Conservation (phyloP, 2,329 filamentous ascomycete genomes). For the Beauveria caledonica region DNA sequence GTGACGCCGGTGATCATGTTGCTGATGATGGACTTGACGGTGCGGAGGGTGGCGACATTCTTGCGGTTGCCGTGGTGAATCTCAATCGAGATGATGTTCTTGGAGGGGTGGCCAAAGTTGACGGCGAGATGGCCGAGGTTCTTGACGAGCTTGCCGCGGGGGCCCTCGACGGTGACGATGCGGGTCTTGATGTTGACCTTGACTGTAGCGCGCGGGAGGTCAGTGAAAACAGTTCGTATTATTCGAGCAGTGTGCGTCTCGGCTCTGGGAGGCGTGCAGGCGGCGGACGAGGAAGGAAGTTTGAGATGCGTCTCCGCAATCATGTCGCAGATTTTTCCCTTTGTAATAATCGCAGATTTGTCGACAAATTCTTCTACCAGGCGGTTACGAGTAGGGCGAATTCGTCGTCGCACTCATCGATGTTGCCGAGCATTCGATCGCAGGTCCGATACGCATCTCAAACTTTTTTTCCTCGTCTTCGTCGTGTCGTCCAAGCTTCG, state of each 20-base stretch:
- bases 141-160: constrained; percentile 95
- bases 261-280: background rate
- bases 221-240: constrained; percentile 17
- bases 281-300: background rate
- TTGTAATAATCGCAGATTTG: background rate
- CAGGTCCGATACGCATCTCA: background rate
- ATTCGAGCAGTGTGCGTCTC: background rate
- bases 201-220: constrained; percentile 51
- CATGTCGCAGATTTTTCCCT: background rate
- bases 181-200: constrained; percentile 97
- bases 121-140: constrained; percentile 94
- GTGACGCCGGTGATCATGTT: constrained; percentile 98
- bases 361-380: background rate
- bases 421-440: background rate
- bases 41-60: constrained; percentile 95
- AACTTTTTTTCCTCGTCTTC: background rate
- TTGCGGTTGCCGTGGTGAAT: constrained; percentile 98
- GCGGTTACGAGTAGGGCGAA: background rate
- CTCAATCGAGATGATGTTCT: constrained; percentile 88
- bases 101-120: constrained; percentile 83
- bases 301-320: background rate
- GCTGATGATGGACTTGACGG: constrained; percentile 95
- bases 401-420: background rate
- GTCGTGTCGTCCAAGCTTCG: background rate
- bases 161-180: constrained; percentile 93